Percentiles rank a stretch among this genome's conserved stretches.
Conservation (phyloP, 169 alveolate genomes). For the Ichthyophthirius multifiliis region DNA sequence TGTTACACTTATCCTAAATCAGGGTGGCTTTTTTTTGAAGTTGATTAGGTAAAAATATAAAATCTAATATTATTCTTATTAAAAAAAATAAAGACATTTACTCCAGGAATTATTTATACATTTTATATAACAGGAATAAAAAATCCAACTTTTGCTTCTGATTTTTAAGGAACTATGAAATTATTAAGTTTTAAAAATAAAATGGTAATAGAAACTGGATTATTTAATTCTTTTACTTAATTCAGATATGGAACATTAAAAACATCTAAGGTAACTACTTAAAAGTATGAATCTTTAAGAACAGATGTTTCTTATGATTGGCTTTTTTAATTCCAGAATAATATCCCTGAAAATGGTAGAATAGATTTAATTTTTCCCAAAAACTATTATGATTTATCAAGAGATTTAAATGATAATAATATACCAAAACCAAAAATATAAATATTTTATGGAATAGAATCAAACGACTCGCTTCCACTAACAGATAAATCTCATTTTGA, state of each 20-base stretch:
- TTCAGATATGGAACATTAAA: constrained; percentile 19
- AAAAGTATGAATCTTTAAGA: constrained; percentile 17
- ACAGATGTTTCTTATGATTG: constrained; percentile 30
- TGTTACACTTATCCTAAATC: constrained; percentile 2
- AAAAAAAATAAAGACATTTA: neutral
- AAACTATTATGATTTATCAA: constrained; percentile 17
- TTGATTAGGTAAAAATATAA: neutral
- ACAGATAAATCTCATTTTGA: neutral
- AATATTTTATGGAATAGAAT: constrained; percentile 4
- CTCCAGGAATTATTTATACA: neutral
- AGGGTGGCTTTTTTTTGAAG: neutral
- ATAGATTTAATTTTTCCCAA: constrained; percentile 21
- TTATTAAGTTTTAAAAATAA: neutral
- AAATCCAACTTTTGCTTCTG: constrained; percentile 34
- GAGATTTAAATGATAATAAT: neutral
- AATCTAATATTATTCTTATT: neutral
- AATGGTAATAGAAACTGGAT: neutral
- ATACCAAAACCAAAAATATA: neutral
- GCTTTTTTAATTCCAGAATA: constrained; percentile 15
- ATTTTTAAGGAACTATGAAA: constrained; percentile 11
- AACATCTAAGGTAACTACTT: neutral
- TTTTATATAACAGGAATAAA: constrained; percentile 15
- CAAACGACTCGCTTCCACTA: neutral
- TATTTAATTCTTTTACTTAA: constrained; percentile 3
- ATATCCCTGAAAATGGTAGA: constrained; percentile 24